phyloP scores from a whole-genome alignment of 2,329 filamentous ascomycete species.

The Aureobasidium namibiae region DNA sequence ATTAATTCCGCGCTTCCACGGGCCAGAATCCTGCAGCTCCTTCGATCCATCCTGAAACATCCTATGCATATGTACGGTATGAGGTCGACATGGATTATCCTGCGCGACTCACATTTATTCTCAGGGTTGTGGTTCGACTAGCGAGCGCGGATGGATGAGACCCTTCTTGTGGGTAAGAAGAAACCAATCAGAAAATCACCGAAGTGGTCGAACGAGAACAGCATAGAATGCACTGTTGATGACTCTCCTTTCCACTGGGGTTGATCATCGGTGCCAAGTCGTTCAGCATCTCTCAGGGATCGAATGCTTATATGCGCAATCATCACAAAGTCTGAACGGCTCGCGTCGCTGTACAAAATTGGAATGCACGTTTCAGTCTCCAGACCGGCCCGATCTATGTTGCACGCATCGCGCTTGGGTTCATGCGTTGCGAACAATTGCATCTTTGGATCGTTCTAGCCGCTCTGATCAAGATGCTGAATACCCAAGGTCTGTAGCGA shows the following conservation, averaged over 20 bases:
- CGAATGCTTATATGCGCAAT: not conserved
- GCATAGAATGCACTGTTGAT: not conserved
- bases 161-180: not conserved
- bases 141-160: not conserved
- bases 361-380: not conserved
- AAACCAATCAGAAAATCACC: not conserved
- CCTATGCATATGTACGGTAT: not conserved
- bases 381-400: not conserved
- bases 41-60: not conserved
- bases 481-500: slow-evolving; percentile 13
- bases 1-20: not conserved
- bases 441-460: not conserved
- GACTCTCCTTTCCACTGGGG: no score
- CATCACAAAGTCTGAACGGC: not conserved
- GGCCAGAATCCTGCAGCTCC: not conserved
- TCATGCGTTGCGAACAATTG: not conserved
- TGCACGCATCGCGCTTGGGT: not conserved
- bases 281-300: not conserved
- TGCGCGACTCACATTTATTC: not conserved
- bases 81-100: not conserved
- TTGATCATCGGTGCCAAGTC: not conserved
- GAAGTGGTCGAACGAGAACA: not conserved
- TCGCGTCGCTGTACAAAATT: not conserved
- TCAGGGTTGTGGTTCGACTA: not conserved
- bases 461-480: not conserved